These are phyloP conservation scores for Candida wancherniae DNA, from an alignment of 805 yeast genomes.

Conservation along the genomic window DNA sequence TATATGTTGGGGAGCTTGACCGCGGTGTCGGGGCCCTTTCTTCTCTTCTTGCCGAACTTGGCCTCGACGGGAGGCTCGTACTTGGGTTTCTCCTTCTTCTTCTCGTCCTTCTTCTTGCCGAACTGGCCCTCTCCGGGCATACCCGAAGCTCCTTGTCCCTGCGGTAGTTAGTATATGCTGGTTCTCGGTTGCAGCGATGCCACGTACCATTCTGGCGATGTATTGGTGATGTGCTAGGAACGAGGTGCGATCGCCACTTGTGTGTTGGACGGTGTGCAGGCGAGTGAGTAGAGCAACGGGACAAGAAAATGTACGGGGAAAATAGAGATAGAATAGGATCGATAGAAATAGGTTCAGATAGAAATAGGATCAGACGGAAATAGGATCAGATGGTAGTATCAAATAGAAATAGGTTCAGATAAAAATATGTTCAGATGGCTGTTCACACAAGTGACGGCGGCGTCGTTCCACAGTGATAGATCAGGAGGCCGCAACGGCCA, in stretches of 20 bases:
- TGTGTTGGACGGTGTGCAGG: constrained; percentile 5
- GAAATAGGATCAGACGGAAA: too few species aligned
- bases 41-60: constrained; percentile 85
- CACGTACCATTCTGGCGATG: constrained; percentile 12
- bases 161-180: constrained; percentile 7
- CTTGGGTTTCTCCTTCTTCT: constrained; percentile 84
- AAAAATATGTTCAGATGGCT: too few species aligned
- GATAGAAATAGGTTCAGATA: too few species aligned
- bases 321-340: too few species aligned
- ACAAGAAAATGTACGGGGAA: too few species aligned
- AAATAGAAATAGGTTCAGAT: too few species aligned
- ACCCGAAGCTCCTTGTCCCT: constrained; percentile 56
- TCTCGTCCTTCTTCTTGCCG: constrained; percentile 49
- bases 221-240: constrained; percentile 4
- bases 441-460: too few species aligned
- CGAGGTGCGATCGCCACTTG: constrained; percentile 15
- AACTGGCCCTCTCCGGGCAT: constrained; percentile 47
- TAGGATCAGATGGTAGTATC: too few species aligned
- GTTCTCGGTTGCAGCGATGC: background rate
- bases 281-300: too few species aligned
- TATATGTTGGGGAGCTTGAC: constrained; percentile 79
- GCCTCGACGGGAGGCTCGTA: constrained; percentile 98
- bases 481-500: too few species aligned
- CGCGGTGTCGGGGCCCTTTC: constrained; percentile 87
- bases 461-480: too few species aligned